Conservation (phyloP, 2,329 filamentous ascomycete genomes). For the Fusarium fujikuroi region DNA sequence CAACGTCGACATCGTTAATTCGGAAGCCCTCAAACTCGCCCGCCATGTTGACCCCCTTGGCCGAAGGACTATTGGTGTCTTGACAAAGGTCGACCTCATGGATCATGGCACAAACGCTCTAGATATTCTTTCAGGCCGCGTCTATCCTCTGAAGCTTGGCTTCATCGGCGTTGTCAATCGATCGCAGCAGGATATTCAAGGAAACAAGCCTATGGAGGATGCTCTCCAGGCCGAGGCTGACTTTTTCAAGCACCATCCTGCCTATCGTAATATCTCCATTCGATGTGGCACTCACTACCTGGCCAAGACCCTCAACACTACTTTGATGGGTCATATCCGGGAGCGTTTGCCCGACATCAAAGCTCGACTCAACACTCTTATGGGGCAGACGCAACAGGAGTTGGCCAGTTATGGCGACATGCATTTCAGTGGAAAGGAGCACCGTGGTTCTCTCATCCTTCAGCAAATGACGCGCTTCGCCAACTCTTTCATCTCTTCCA, state of each 20-base stretch:
- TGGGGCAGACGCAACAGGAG: slow-evolving; percentile 99
- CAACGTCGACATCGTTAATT: slow-evolving; percentile 98
- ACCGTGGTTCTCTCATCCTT: slow-evolving; percentile 91
- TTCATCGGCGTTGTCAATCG: slow-evolving; percentile 99
- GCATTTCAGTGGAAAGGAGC: slow-evolving; percentile 96
- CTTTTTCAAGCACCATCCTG: slow-evolving; percentile 97
- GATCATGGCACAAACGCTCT: slow-evolving; percentile 98
- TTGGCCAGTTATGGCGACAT: slow-evolving; percentile 97
- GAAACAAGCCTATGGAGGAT: slow-evolving; percentile 92
- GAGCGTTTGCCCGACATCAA: slow-evolving; percentile 98
- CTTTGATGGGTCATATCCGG: slow-evolving; percentile 95
- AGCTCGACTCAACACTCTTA: slow-evolving; percentile 93
- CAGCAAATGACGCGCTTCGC: slow-evolving; percentile 99
- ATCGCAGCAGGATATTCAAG: slow-evolving; percentile 97
- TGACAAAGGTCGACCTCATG: slow-evolving; percentile 98
- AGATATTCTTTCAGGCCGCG: slow-evolving; percentile 95
- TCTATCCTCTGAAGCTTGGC: slow-evolving; percentile 95
- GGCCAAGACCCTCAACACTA: slow-evolving; percentile 93
- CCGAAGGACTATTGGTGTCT: slow-evolving; percentile 92
- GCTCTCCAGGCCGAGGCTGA: slow-evolving; percentile 90
- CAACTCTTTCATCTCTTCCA: slow-evolving; percentile 97
- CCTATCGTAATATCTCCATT: slow-evolving; percentile 94
- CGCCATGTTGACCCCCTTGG: slow-evolving; percentile 96
- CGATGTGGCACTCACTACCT: slow-evolving; percentile 94
- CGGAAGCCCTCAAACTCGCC: slow-evolving; percentile 94